Conservation (phyloP, 108 stramenopile species). For the Mediolabrus comicus region DNA sequence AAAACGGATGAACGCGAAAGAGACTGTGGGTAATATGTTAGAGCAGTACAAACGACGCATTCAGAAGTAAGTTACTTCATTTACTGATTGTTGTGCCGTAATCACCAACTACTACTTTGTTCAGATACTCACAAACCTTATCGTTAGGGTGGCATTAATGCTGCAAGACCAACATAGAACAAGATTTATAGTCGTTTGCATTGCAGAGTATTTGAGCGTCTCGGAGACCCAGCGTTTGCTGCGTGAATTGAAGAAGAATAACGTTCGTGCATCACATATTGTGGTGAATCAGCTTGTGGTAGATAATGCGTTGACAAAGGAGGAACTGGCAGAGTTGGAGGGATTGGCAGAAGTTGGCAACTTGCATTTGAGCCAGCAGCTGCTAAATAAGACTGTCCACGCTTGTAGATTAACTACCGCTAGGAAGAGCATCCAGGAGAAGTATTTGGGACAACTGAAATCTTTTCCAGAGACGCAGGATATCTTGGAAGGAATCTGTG, state of each 20-base stretch:
- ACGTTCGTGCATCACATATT: slow-evolving; percentile 73
- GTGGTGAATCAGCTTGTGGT: slow-evolving; percentile 70
- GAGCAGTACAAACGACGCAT: slow-evolving; percentile 42
- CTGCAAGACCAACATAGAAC: slow-evolving; percentile 63
- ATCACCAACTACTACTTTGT: too few species aligned
- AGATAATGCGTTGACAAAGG: slow-evolving; percentile 26
- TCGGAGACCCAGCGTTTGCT: slow-evolving; percentile 79
- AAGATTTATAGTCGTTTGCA: slow-evolving; percentile 80
- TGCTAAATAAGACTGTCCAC: slow-evolving; percentile 38
- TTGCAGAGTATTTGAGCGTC: slow-evolving; percentile 74
- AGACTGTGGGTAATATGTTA: slow-evolving; percentile 32
- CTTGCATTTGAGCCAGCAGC: slow-evolving; percentile 21
- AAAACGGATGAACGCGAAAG: slow-evolving; percentile 23
- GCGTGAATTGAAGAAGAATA: slow-evolving; percentile 64
- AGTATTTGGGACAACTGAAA: slow-evolving; percentile 26
- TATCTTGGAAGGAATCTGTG: slow-evolving; percentile 40
- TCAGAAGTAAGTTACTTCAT: too few species aligned
- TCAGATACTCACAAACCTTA: too few species aligned
- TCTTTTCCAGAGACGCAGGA: slow-evolving; percentile 34
- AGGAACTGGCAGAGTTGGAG: slow-evolving; percentile 38
- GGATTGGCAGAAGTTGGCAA: slow-evolving; percentile 41
- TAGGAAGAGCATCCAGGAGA: slow-evolving; percentile 37
- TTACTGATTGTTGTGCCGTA: too few species aligned
- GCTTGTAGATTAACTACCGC: slow-evolving; percentile 45
- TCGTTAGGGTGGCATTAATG: slow-evolving; percentile 66